Evolutionary conservation across 2,329 filamentous ascomycete species (phyloP).

Genomic region (Dryadomyces quercus-mongolicae): DNA sequence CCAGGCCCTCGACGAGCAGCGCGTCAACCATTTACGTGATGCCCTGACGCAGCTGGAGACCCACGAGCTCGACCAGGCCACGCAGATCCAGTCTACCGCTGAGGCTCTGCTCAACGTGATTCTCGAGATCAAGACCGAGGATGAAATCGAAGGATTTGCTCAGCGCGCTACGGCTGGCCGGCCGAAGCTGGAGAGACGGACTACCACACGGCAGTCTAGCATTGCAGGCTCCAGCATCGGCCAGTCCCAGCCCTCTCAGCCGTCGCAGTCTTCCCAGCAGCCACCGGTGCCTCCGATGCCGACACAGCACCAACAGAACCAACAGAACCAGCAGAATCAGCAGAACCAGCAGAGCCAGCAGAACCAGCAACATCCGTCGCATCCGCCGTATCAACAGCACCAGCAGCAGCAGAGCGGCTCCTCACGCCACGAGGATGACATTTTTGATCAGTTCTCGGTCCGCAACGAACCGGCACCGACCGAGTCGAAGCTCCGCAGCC

Average conservation of each 20-base stretch:
- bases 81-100: slow-evolving; percentile 60
- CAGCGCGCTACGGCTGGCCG: slow-evolving; percentile 30
- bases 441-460: slow-evolving; percentile 32
- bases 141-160: slow-evolving; percentile 70
- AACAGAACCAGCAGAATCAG: background rate
- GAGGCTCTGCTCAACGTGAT: slow-evolving; percentile 72
- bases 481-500: slow-evolving; percentile 47
- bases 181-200: slow-evolving; percentile 29
- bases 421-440: slow-evolving; percentile 21
- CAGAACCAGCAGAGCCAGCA: slow-evolving; percentile 5
- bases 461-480: slow-evolving; percentile 25
- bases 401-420: background rate
- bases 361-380: too few relatives aligned
- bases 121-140: slow-evolving; percentile 74
- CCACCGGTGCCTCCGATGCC: slow-evolving; percentile 3
- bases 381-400: background rate
- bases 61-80: slow-evolving; percentile 77
- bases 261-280: slow-evolving; percentile 5
- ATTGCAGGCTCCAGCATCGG: slow-evolving; percentile 18
- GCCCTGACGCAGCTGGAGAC: slow-evolving; percentile 87
- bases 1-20: slow-evolving; percentile 79
- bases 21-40: slow-evolving; percentile 82
- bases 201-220: slow-evolving; percentile 30
- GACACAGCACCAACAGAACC: background rate
- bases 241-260: slow-evolving; percentile 13